Evolutionary conservation across 2,329 filamentous ascomycete species (phyloP), one percentile per base, ranked within the genome.

Genomic region (Ploettnerulaceae sp.): DNA sequence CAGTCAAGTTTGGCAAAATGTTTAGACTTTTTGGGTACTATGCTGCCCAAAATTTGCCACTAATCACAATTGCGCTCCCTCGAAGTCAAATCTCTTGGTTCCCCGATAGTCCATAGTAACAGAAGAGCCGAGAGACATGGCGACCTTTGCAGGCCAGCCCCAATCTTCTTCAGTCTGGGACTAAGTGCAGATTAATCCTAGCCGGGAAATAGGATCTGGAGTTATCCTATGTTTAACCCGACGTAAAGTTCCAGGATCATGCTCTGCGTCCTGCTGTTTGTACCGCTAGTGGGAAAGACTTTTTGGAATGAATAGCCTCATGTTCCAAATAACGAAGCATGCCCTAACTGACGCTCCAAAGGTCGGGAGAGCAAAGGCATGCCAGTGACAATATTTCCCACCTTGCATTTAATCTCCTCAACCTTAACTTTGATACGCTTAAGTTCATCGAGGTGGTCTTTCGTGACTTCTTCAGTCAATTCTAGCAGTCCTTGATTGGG

Each of bases 361-460:
- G 49, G 31, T 12, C 53, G 52, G 14, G 38, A 47, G 5, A 54
- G 56, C 43, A 80, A 57, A 18, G 64, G 53, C 4, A 81, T 61
- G 45, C 72, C 71, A 7, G 71, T 77, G 14, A 90, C 76, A 12
- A 73, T 67, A 59, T 89, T 90, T 5, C 86, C 86, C 60, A 89
- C 81, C 68, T 89, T 90, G 25, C 73, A 75, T 66, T 89, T 90
- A 53, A 91, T 67, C 7, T 74, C 76, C 6, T 73, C 66, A 37
- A 88, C 79, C 1, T 53, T 64, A 31, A 89, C 68, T 2, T 61
- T 59, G 56, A 81, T 72, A 0, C 58, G 60, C 7, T 53, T 58
- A 14, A 60, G 17, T 9, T 48, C 39, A 6, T 54, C 25, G n/a
- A 57, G 45, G 14, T 54, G 15, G 3, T 53, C 34, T 7, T 21